Base-by-base conservation (phyloP, 2,329 filamentous ascomycete species). In the Uncinocarpus reesii region DNA sequence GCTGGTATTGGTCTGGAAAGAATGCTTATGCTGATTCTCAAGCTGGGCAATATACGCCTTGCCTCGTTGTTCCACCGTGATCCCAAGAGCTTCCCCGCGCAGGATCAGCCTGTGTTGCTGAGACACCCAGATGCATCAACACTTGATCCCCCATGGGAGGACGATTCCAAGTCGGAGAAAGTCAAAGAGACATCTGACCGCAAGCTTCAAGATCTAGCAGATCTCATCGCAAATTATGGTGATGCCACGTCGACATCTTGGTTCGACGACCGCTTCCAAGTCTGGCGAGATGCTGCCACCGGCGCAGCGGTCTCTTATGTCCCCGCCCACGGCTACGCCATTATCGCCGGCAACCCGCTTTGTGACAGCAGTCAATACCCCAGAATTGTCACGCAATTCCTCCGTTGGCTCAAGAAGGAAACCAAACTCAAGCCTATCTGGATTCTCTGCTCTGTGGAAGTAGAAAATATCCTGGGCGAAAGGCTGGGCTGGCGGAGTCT, bases 171-270 rank as follows among this genome's bases (percentile, higher is more conserved):
- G 66, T 53, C 57, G 65, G 51, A 48, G 57, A 29, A 23, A 16
- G 3, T 68, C 10, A 68, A 70, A 55, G 61, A 63, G 40, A 66
- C 66, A 8, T 73, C 67, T 49, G 62, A 68, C 44, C 69, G 72
- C 6, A 73, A 81, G 42, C 71, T 84, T 47, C 88, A 88, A 44
- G 75, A 86, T 0, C 64, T 95, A 4, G 86, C 89, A 62, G 84
- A 94, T 62, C 80, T 95, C 35, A 88, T 95, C 63, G 87, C 87
- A 61, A 95, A 95, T 65, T 95, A 95, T 57, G 89, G 89, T 53
- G 89, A 95, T 65, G 87, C 89, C 1, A 88, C 87, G 42, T 93
- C 94, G 60, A 95, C 89, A 0, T 92, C 87, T 0, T 95, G 88
- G 87, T 77, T 92, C 6, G 89, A 95, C 63, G 84, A 88, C 5